Conservation (phyloP, 352 stramenopile species). For the Elongisporangium anandrum region DNA sequence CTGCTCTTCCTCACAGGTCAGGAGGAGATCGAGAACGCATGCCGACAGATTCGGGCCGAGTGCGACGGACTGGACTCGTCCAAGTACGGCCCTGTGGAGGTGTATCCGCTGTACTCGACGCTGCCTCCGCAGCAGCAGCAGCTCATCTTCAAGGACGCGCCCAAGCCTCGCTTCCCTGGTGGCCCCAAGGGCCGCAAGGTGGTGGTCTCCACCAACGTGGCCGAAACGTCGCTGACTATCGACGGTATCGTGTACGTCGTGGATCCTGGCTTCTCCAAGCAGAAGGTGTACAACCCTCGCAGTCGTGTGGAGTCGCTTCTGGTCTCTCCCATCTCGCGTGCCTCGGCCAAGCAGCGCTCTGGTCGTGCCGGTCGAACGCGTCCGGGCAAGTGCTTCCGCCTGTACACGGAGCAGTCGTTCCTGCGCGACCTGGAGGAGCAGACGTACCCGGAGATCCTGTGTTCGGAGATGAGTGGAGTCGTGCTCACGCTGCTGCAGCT, state of each 20-base stretch:
- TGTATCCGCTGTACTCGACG: conserved; percentile 97
- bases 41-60: conserved; percentile 84
- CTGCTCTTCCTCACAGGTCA: conserved; percentile 99
- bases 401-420: conserved; percentile 99
- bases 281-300: conserved; percentile 99
- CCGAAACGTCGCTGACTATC: conserved; percentile 99
- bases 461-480: conserved; percentile 94
- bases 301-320: conserved; percentile 98
- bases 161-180: conserved; percentile 79
- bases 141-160: conserved; percentile 98
- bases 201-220: conserved; percentile 99
- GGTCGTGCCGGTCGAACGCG: conserved; percentile 90
- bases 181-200: conserved; percentile 92
- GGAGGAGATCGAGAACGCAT: conserved; percentile 98
- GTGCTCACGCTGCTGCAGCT: conserved; percentile 98
- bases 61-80: conserved; percentile 88
- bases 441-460: conserved; percentile 98
- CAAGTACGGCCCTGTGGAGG: conserved; percentile 93
- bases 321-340: conserved; percentile 96
- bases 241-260: conserved; percentile 99
- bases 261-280: conserved; percentile 99
- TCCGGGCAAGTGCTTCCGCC: conserved; percentile 93
- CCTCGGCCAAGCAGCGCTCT: conserved; percentile 91
- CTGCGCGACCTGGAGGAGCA: conserved; percentile 97
- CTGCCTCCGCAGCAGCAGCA: conserved; percentile 98